Evolutionary conservation across 2,329 filamentous ascomycete genomes (phyloP).

Genomic region (Apiospora pterosperma): DNA sequence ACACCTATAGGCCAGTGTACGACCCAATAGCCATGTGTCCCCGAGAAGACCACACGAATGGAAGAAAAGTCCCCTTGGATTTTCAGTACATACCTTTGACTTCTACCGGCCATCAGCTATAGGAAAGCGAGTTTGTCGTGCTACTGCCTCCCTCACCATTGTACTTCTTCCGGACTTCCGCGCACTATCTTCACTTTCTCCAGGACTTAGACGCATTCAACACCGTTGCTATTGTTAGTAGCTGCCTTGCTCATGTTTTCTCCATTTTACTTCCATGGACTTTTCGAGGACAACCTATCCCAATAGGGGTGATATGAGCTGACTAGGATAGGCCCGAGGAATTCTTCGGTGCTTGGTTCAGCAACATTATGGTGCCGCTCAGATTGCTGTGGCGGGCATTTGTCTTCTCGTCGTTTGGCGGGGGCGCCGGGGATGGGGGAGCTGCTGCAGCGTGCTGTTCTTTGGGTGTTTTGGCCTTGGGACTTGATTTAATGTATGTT

Average conservation of each 20-base stretch:
- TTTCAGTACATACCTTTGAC: neutral
- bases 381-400: neutral
- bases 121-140: neutral
- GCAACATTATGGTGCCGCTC: neutral
- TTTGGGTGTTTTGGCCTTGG: neutral
- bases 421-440: neutral
- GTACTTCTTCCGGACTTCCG: neutral
- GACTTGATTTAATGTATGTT: neutral
- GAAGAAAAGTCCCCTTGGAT: neutral
- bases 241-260: neutral
- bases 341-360: neutral
- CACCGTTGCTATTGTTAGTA: neutral
- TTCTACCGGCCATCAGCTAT: neutral
- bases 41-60: neutral
- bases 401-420: neutral
- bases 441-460: neutral
- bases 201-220: neutral
- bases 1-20: neutral
- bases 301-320: neutral
- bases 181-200: neutral
- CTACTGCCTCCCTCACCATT: neutral
- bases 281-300: neutral
- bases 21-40: neutral
- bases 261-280: neutral
- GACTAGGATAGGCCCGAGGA: neutral